Evolutionary conservation across 2,329 filamentous ascomycete genomes (phyloP), one percentile per base, ranked within the genome.

Genomic region (Ophiosphaerella korrae): DNA sequence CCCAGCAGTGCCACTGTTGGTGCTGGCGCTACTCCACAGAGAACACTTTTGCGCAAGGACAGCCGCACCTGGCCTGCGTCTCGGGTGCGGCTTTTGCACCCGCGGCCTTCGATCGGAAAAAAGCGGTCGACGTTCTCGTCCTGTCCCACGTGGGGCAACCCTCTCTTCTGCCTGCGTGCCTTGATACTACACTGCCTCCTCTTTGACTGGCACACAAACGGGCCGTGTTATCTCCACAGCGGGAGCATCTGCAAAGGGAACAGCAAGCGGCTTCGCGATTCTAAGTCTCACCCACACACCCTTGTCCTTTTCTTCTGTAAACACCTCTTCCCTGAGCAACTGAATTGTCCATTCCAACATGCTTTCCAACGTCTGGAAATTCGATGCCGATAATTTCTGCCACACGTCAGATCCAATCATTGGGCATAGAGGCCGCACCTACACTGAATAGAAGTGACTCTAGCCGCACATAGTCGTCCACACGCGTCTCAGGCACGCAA

Each of bases 201-300:
- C 5, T 21, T 21, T 21, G 18, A 21, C 18, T 21, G 18, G 18
- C 43, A 37, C 36, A 32, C 49, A 54, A 24, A 67, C 57, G 18
- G 59, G 56, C 2, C 70, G 66, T 21, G 66, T 52, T 32, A 87
- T 78, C 68, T 90, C 87, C 5, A 92, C 84, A 4, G 81, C 79
- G 0, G 88, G 87, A 9, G 85, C 86, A 57, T 90, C 88, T 2
- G 89, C 89, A 62, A 88, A 83, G 0, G 85, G 82, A 16, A 92
- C 86, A 0, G 89, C 89, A 11, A 87, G 84, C 2, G 89, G 89
- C 75, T 92, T 92, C 72, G 86, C 85, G 44, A 92, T 75, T 21
- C 77, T 76, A 33, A 92, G 79, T 52, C 78, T 81, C 43, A 92
- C 75, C 50, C 78, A 78, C 73, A 82, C 81, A 12, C 76, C 75